Conservation (phyloP, 352 stramenopile species). For the Phytophthora colocasiae region DNA sequence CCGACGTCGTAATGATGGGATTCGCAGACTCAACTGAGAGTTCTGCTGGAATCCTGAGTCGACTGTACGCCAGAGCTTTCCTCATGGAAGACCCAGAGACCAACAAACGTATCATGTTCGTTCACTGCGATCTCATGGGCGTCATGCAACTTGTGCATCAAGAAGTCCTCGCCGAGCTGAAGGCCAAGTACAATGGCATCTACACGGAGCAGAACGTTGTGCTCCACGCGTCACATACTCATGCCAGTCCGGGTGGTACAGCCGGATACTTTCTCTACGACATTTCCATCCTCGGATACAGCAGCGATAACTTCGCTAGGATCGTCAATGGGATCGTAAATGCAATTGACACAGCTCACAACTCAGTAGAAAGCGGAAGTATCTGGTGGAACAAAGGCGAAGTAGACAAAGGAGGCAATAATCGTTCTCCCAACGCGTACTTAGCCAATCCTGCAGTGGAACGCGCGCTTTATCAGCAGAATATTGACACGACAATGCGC, state of each 20-base stretch:
- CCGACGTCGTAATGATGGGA: conserved; percentile 72
- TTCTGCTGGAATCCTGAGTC: conserved; percentile 62
- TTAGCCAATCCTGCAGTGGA: conserved; percentile 71
- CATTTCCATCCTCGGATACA: conserved; percentile 52
- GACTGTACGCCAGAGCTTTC: conserved; percentile 71
- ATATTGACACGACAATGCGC: conserved; percentile 81
- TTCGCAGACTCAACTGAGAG: conserved; percentile 60
- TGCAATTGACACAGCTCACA: conserved; percentile 67
- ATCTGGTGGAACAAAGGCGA: conserved; percentile 51
- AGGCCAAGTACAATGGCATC: conserved; percentile 43
- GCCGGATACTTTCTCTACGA: conserved; percentile 82
- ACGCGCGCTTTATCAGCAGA: conserved; percentile 51
- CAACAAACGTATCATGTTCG: conserved; percentile 45
- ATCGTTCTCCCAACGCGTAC: conserved; percentile 77
- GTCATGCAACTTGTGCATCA: conserved; percentile 67
- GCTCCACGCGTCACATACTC: conserved; percentile 88
- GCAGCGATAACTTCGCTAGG: conserved; percentile 65
- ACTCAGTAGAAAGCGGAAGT: conserved; percentile 50
- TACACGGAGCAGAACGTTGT: conserved; percentile 74
- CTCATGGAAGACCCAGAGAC: conserved; percentile 58
- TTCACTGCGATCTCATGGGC: conserved; percentile 55
- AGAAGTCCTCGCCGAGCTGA: conserved; percentile 52
- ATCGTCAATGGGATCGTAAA: conserved; percentile 73
- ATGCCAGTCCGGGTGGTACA: conserved; percentile 76
- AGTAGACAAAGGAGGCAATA: conserved; percentile 58